A percentile compares a stretch with the other conserved stretches of the same genome.
phyloP scores from a whole-genome alignment of 441 rosid species.

The California macrophylla region DNA sequence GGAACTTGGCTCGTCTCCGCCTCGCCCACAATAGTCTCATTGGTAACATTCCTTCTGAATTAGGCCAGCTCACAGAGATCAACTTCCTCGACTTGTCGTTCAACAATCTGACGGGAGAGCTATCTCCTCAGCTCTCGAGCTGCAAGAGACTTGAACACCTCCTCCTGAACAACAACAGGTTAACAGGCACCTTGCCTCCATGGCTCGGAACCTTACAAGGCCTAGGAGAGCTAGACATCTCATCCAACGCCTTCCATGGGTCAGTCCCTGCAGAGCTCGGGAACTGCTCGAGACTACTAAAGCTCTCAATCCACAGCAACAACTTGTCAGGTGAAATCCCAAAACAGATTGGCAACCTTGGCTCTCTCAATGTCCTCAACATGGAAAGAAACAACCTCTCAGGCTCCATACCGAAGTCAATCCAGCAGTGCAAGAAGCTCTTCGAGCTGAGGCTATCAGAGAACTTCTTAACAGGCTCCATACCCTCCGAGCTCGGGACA shows the following conservation, averaged over 20 bases:
- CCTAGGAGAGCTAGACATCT: slow-evolving; percentile 80
- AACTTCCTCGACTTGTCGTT: slow-evolving; percentile 66
- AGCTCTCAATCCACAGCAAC: slow-evolving; percentile 62
- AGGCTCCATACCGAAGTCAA: slow-evolving; percentile 50
- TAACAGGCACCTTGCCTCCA: slow-evolving; percentile 48
- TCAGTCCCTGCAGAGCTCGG: slow-evolving; percentile 55
- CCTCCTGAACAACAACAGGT: slow-evolving; percentile 48
- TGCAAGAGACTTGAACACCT: slow-evolving; percentile 53
- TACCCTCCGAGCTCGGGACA: slow-evolving; percentile 60
- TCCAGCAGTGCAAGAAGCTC: slow-evolving; percentile 66
- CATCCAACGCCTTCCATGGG: slow-evolving; percentile 57
- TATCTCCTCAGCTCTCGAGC: slow-evolving; percentile 41
- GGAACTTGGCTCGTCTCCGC: slow-evolving; percentile 56
- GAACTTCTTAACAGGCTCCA: slow-evolving; percentile 51
- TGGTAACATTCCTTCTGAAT: slow-evolving; percentile 50
- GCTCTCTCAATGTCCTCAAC: slow-evolving; percentile 60
- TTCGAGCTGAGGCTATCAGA: slow-evolving; percentile 69
- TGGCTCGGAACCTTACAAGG: slow-evolving; percentile 63
- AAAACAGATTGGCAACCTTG: slow-evolving; percentile 52
- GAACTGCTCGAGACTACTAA: slow-evolving; percentile 51
- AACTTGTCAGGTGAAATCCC: slow-evolving; percentile 58
- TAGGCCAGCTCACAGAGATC: slow-evolving; percentile 50
- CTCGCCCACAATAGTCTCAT: slow-evolving; percentile 63
- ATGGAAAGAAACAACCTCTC: slow-evolving; percentile 63
- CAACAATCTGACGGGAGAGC: slow-evolving; percentile 50